These are phyloP conservation scores for Candida vaughaniae DNA, from an alignment of 805 yeast species.

Conservation along the genomic window DNA sequence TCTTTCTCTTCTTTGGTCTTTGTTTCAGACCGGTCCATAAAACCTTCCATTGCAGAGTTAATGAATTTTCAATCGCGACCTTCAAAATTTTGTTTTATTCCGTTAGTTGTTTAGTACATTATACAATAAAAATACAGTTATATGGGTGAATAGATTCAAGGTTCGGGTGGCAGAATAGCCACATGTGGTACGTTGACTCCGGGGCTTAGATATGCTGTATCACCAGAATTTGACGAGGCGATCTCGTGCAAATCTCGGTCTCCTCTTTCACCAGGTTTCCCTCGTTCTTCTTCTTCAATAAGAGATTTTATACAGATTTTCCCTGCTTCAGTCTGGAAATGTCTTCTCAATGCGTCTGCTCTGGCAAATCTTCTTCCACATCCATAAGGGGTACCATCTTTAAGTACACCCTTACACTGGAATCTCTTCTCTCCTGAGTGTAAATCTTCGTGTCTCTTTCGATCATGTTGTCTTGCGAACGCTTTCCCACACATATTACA, in stretches of 20 bases:
- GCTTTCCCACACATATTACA: constrained; percentile 78
- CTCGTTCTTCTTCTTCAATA: constrained; percentile 41
- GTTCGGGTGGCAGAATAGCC: constrained; percentile 40
- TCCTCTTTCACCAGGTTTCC: constrained; percentile 12
- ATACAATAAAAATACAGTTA: constrained; percentile 9
- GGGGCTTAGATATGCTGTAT: constrained; percentile 17
- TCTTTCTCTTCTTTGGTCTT: constrained; percentile 24
- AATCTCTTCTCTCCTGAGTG: constrained; percentile 76
- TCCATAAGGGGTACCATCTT: constrained; percentile 51
- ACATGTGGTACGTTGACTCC: constrained; percentile 26
- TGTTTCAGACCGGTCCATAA: constrained; percentile 27
- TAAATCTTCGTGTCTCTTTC: constrained; percentile 49
- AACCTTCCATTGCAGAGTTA: constrained; percentile 5
- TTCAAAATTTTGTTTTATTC: too few species aligned
- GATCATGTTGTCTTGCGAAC: constrained; percentile 52
- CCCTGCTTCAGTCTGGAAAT: constrained; percentile 48
- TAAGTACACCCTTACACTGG: constrained; percentile 65
- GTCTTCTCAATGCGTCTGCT: constrained; percentile 46
- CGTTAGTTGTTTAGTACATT: too few species aligned
- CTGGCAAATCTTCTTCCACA: constrained; percentile 48
- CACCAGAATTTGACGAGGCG: constrained; percentile 5
- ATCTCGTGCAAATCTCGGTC: constrained; percentile 1
- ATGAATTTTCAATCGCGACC: constrained; percentile 2
- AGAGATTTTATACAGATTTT: constrained; percentile 40
- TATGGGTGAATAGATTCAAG: constrained; percentile 1